Percentiles rank a stretch among this genome's conserved stretches.
Evolutionary conservation across 2,329 filamentous ascomycete species (phyloP).

Genomic region (Epichloe hybrida): DNA sequence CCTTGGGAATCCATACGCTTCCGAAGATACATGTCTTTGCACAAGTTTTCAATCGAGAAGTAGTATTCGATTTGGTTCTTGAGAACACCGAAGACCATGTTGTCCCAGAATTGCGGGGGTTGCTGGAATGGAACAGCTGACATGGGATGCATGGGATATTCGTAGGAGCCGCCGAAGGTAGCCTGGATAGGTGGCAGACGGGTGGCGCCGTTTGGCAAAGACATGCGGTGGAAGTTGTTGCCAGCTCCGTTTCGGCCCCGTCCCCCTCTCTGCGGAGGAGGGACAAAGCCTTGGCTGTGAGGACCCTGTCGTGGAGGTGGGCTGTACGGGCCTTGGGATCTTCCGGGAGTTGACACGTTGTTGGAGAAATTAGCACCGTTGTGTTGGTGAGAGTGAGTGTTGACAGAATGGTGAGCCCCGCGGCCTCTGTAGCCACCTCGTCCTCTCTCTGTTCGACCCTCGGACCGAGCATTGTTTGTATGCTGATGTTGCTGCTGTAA

Average conservation of each 20-base stretch:
- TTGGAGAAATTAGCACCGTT: constrained; percentile 17
- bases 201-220: constrained; percentile 22
- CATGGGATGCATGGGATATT: constrained; percentile 28
- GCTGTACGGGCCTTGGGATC: constrained; percentile 28
- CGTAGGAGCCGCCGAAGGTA: constrained; percentile 20
- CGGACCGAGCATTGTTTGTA: constrained; percentile 19
- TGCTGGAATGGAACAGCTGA: constrained; percentile 21
- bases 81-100: constrained; percentile 30
- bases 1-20: constrained; percentile 92
- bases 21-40: constrained; percentile 82
- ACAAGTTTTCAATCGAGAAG: constrained; percentile 89
- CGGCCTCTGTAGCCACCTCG: constrained; percentile 33
- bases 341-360: constrained; percentile 20
- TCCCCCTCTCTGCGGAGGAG: constrained; percentile 21
- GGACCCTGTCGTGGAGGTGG: constrained; percentile 29
- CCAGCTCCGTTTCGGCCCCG: constrained; percentile 20
- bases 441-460: constrained; percentile 26
- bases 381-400: constrained; percentile 22
- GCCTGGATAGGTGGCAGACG: constrained; percentile 25
- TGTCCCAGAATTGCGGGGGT: constrained; percentile 37
- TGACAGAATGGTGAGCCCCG: constrained; percentile 27
- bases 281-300: constrained; percentile 22
- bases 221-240: constrained; percentile 25
- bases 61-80: constrained; percentile 68
- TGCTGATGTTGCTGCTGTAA: not conserved